Evolutionary conservation across 2,329 filamentous ascomycete genomes (phyloP).

Genomic region (Ceratocystis diversiconidia): DNA sequence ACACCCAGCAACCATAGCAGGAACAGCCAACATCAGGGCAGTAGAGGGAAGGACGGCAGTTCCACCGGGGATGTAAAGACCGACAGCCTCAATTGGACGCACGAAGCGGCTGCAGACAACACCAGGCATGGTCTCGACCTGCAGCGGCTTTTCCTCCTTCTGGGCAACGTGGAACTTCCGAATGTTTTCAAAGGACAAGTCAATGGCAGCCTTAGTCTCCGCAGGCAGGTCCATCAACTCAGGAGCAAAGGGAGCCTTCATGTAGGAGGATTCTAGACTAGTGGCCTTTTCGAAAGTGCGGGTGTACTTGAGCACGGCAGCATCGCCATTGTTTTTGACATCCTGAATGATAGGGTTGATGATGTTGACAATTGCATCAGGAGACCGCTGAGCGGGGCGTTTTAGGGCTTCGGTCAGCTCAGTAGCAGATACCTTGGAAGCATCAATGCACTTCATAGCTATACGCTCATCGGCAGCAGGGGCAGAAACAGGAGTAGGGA

Average conservation of each 20-base stretch:
- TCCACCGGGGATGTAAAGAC: conserved; percentile 87
- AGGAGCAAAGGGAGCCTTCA: conserved; percentile 76
- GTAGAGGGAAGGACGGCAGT: conserved; percentile 96
- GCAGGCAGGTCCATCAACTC: conserved; percentile 71
- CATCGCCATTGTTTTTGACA: conserved; percentile 70
- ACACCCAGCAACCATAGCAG: conserved; percentile 94
- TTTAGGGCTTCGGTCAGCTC: conserved; percentile 64
- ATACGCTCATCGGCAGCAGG: conserved; percentile 43
- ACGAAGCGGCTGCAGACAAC: conserved; percentile 89
- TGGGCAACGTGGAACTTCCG: conserved; percentile 86
- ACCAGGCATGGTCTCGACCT: conserved; percentile 95
- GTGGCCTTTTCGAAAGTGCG: conserved; percentile 98
- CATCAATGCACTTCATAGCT: conserved; percentile 66
- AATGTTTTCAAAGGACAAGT: conserved; percentile 88
- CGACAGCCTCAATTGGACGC: conserved; percentile 87
- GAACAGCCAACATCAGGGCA: conserved; percentile 93
- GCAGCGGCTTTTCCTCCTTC: conserved; percentile 63
- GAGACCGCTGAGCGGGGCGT: conserved; percentile 83
- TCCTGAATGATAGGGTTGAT: conserved; percentile 85
- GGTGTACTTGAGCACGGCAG: conserved; percentile 79
- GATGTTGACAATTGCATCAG: conserved; percentile 84
- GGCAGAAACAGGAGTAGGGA: conserved; percentile 23
- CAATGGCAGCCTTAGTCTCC: conserved; percentile 85
- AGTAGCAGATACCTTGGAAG: conserved; percentile 45
- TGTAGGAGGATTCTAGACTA: conserved; percentile 72